phyloP scores from a whole-genome alignment of 1,139 yeast species.

The Arxiozyma slooffiae region DNA sequence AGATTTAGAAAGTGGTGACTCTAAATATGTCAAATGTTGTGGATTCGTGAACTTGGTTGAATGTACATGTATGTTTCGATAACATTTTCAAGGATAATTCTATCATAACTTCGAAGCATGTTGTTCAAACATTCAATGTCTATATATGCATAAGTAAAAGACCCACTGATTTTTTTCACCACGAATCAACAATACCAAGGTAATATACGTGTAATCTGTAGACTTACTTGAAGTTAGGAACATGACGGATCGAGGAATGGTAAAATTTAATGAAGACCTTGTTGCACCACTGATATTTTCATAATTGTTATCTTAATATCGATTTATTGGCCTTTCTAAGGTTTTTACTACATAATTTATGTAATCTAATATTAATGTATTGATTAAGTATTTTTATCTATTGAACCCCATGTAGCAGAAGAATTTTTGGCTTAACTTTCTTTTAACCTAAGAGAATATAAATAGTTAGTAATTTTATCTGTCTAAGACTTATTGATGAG shows the following conservation, averaged over 20 bases:
- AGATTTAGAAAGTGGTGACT: neutral
- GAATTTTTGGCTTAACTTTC: no score
- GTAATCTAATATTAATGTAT: slow-evolving; percentile 51
- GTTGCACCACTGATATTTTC: slow-evolving; percentile 66
- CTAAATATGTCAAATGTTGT: neutral
- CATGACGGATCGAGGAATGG: slow-evolving; percentile 59
- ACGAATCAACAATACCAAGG: slow-evolving; percentile 64
- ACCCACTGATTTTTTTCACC: slow-evolving; percentile 66
- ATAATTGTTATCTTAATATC: slow-evolving; percentile 73
- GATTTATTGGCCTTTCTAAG: slow-evolving; percentile 56
- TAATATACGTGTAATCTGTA: slow-evolving; percentile 61
- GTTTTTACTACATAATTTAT: slow-evolving; percentile 76
- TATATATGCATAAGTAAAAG: slow-evolving; percentile 72
- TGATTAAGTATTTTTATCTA: neutral
- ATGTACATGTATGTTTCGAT: slow-evolving; percentile 67
- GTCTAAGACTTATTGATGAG: neutral
- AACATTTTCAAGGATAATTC: slow-evolving; percentile 56
- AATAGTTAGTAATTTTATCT: neutral
- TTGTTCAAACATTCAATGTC: slow-evolving; percentile 29
- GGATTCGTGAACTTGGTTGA: slow-evolving; percentile 35
- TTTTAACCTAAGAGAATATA: neutral
- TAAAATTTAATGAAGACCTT: slow-evolving; percentile 57
- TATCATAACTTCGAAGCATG: slow-evolving; percentile 36
- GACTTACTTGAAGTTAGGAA: slow-evolving; percentile 66
- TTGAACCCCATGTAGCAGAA: neutral